A percentile compares a stretch with the other conserved stretches of the same genome.
Evolutionary conservation across 1,139 yeast genomes (phyloP).

Genomic region (Kluyveromyces sp.): DNA sequence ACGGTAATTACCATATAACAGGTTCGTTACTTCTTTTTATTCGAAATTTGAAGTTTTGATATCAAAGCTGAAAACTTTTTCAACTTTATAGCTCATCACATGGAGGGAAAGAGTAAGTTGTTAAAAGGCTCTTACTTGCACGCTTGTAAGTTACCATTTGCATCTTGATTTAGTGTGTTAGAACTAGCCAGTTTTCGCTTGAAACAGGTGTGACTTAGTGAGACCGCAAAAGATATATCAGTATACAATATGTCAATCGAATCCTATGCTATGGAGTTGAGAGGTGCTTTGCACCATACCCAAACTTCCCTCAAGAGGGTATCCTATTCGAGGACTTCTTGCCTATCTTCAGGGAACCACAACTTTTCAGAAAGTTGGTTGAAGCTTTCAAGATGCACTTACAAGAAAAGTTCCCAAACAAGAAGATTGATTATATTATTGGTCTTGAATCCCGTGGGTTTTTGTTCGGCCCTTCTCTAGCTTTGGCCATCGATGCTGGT

Average conservation of each 20-base stretch:
- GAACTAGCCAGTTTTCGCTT: too few species aligned
- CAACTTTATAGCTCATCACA: too few species aligned
- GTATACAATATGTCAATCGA: constrained; percentile 25
- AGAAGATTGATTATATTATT: constrained; percentile 76
- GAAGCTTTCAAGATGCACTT: constrained; percentile 75
- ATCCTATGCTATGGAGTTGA: constrained; percentile 51
- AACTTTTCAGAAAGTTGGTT: constrained; percentile 68
- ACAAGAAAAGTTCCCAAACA: constrained; percentile 41
- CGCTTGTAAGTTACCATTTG: too few species aligned
- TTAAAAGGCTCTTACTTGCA: too few species aligned
- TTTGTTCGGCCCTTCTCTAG: constrained; percentile 90
- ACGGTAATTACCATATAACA: too few species aligned
- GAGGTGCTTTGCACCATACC: constrained; percentile 66
- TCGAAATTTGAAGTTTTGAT: background rate
- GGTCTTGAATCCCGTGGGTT: constrained; percentile 98
- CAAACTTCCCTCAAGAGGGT: constrained; percentile 92
- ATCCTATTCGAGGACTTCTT: constrained; percentile 89
- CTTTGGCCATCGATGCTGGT: constrained; percentile 80
- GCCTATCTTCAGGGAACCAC: constrained; percentile 84
- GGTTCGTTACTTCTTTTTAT: too few species aligned
- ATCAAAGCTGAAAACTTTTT: background rate
- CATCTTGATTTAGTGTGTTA: too few species aligned
- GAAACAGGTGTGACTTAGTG: too few species aligned
- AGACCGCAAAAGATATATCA: too few species aligned
- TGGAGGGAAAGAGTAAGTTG: too few species aligned